A percentile compares a stretch with the other conserved stretches of the same genome.
These are phyloP conservation scores for Boletus rufocinnamomeus DNA, from an alignment of 768 basidiomycete species.

Conservation along the genomic window DNA sequence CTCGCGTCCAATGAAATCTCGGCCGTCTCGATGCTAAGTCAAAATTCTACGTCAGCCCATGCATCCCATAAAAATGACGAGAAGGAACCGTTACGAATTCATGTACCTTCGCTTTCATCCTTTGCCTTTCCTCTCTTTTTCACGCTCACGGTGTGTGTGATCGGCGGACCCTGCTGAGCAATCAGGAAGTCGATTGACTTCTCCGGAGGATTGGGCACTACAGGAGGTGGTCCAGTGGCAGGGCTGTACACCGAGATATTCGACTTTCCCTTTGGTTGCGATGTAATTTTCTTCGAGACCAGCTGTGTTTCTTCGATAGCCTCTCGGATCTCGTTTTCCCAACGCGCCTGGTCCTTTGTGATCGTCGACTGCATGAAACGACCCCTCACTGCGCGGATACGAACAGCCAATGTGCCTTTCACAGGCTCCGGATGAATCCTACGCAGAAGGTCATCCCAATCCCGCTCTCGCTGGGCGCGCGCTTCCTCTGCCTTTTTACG, in stretches of 20 bases:
- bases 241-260: slow-evolving; percentile 1
- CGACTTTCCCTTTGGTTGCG: slow-evolving; percentile 31
- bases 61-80: background rate
- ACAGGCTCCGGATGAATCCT: slow-evolving; percentile 56
- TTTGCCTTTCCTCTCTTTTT: slow-evolving; percentile 38
- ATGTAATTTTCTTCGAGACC: slow-evolving; percentile 46
- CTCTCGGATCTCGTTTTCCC: slow-evolving; percentile 61
- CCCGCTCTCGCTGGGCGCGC: slow-evolving; percentile 55
- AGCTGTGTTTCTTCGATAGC: slow-evolving; percentile 59
- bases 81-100: background rate
- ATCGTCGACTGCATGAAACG: slow-evolving; percentile 63
- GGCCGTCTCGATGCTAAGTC: slow-evolving; percentile 47
- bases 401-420: slow-evolving; percentile 47
- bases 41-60: slow-evolving; percentile 4
- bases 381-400: slow-evolving; percentile 54
- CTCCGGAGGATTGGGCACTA: slow-evolving; percentile 48
- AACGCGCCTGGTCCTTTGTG: slow-evolving; percentile 50
- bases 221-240: slow-evolving; percentile 36
- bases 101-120: slow-evolving; percentile 34
- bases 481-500: slow-evolving; percentile 68
- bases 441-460: slow-evolving; percentile 62
- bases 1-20: slow-evolving; percentile 80
- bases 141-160: slow-evolving; percentile 33
- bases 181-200: slow-evolving; percentile 55
- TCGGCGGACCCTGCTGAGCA: slow-evolving; percentile 50